These are phyloP conservation scores for Stentor roeselii DNA, from an alignment of 73 alveolate genomes.

Conservation along the genomic window DNA sequence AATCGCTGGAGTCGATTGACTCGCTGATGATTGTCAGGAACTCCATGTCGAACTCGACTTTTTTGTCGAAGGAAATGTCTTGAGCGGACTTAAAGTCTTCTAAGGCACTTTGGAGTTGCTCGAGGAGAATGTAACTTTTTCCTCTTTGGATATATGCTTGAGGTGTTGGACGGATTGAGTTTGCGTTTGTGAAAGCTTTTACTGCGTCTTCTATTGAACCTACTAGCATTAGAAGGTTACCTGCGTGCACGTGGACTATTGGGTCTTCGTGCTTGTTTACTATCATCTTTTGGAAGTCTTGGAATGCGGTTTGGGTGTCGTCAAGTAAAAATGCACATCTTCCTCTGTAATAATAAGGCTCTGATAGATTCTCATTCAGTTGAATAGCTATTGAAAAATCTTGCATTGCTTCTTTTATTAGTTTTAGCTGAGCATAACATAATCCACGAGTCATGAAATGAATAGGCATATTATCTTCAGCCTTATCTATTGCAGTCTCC, in stretches of 20 bases:
- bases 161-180: slow-evolving; percentile 29
- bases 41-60: background rate
- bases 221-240: slow-evolving; percentile 43
- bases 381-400: slow-evolving; percentile 44
- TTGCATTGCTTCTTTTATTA: slow-evolving; percentile 37
- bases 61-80: background rate
- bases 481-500: slow-evolving; percentile 46
- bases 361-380: slow-evolving; percentile 44
- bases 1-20: background rate
- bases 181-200: slow-evolving; percentile 42
- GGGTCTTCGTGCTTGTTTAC: slow-evolving; percentile 37
- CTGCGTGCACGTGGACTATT: slow-evolving; percentile 52
- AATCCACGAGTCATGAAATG: slow-evolving; percentile 47
- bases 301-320: slow-evolving; percentile 45
- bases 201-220: slow-evolving; percentile 59
- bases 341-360: slow-evolving; percentile 49
- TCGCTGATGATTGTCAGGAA: background rate
- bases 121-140: slow-evolving; percentile 38
- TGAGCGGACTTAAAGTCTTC: slow-evolving; percentile 31
- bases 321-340: slow-evolving; percentile 46
- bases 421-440: slow-evolving; percentile 34
- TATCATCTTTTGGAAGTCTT: slow-evolving; percentile 37
- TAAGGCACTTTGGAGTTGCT: slow-evolving; percentile 20
- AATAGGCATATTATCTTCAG: slow-evolving; percentile 51
- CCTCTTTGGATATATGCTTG: slow-evolving; percentile 28